Percentiles rank a stretch among this genome's conserved stretches.
These are phyloP conservation scores for Vanderwaltozyma polyspora DNA, from an alignment of 805 yeast genomes.

Conservation along the genomic window DNA sequence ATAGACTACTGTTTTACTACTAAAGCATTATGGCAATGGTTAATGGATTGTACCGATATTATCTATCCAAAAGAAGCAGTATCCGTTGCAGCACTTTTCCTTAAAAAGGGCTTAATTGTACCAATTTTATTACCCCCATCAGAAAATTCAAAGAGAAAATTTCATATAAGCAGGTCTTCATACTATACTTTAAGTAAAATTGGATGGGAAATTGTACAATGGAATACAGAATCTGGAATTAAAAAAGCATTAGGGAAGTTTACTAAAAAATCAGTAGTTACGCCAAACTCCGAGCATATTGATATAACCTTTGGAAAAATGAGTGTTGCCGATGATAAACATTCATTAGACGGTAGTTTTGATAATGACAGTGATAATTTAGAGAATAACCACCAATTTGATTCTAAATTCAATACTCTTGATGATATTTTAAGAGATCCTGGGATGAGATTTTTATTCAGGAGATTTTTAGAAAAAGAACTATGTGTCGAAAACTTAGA, in stretches of 20 bases:
- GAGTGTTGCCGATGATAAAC: conserved; percentile 9
- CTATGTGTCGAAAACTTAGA: conserved; percentile 69
- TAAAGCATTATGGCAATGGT: conserved; percentile 74
- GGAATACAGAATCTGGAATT: conserved; percentile 11
- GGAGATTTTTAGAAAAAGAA: conserved; percentile 50
- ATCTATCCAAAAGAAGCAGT: conserved; percentile 41
- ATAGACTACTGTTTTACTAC: conserved; percentile 54
- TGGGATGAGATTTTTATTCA: conserved; percentile 58
- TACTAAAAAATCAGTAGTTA: background rate
- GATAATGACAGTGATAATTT: background rate
- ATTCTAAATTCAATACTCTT: conserved; percentile 8
- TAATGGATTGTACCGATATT: conserved; percentile 79
- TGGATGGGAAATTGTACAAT: conserved; percentile 31
- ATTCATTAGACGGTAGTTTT: background rate
- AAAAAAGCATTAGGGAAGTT: background rate
- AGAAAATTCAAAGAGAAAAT: conserved; percentile 16
- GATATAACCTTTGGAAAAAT: conserved; percentile 4
- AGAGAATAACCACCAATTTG: background rate
- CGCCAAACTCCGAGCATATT: conserved; percentile 1
- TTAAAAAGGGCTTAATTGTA: conserved; percentile 36
- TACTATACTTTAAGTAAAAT: conserved; percentile 33
- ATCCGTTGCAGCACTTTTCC: conserved; percentile 40
- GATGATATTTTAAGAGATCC: conserved; percentile 54
- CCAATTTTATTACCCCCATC: conserved; percentile 33
- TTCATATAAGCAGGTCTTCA: conserved; percentile 30